Evolutionary conservation across 495 filamentous ascomycete genomes (phyloP), one percentile per base, ranked within the genome.

Genomic region (Xylaria castorea): DNA sequence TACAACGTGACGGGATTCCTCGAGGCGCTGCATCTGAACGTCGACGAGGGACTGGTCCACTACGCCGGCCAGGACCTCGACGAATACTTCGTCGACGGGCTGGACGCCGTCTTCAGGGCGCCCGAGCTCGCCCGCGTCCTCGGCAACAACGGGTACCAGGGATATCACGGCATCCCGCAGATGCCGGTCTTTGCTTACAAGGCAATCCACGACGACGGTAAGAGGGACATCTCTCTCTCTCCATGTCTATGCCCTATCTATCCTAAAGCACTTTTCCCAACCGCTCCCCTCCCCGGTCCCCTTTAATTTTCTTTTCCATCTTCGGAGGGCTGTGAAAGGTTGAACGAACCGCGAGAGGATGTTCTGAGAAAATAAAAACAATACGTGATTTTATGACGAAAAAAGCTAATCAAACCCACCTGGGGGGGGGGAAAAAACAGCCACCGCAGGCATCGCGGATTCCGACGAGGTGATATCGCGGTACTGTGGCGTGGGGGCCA

Each of bases 61-160:
- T 61, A 36, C 20, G 3, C 58, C 34, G 30, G 34, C 18, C 6
- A 36, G 58, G 20, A 61, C n/a, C 1, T 61, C 5, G 11, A 11
- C 9, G 58, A 61, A 38, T 61, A 61, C 58, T 61, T 61, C 34
- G 58, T 61, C 20, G 5, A 38, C 58, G 58, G 58, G 32, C 53
- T 57, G 27, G 58, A 22, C 16, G 58, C 58, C 18, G 7, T 36
- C 58, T n/a, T 61, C 18, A 22, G 1, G 4, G 34, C 58, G 32
- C 58, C 58, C 0, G 18, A 61, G 58, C 30, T 61, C 5, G 18
- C 20, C n/a, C 30, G 34, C 58, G n/a, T 38, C 32, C 3, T 61
- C 8, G 34, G 30, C 20, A 61, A 38, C 18, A 38, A 61, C 32
- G 58, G 58, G 18, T 36, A n/a, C 3, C 34, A 36, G 8, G 58